Base-by-base conservation (phyloP, 2,329 filamentous ascomycete genomes). In the Neoscytalidium dimidiatum region DNA sequence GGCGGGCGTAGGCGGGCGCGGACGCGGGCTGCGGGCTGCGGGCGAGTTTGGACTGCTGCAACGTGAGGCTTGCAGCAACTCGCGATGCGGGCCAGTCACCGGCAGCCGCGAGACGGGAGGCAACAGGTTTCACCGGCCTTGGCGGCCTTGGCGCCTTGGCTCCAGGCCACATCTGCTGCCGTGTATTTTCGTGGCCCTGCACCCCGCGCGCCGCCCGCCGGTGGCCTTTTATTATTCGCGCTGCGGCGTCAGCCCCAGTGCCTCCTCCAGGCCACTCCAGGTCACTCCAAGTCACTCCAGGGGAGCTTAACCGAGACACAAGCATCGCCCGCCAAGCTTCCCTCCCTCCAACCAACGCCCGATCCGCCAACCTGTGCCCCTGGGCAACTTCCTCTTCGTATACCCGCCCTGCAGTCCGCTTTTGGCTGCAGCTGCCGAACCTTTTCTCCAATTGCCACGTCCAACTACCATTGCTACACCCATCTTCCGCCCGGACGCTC, bases 291-390 rank as follows among this genome's bases (percentile, higher is more conserved):
- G n/a, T n/a, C 35, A 13, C 9, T 13, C 49, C 26, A 44, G 23
- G 53, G 31, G 35, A 43, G 35, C 53, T 58, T 58, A 60, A 46
- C 41, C 56, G 56, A 60, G 38, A 60, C 56, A 46, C 56, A 60
- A 60, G 56, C 56, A 44, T 44, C 41, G 44, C n/a, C 26, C 7
- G 56, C 56, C 56, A 60, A 60, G 56, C 14, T 17, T 23, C 8
- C 17, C 7, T 17, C 48, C 49, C 1, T 8, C 49, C 49, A 52
- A 33, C 8, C 29, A 33, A 29, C 23, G 21, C 9, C 21, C 49
- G 13, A n/a, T 28, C n/a, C n/a, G n/a, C n/a, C n/a, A n/a, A n/a
- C n/a, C n/a, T n/a, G n/a, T 23, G 44, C 44, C 44, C 44, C 44
- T 48, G 19, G 44, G n/a, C 52, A 4, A 11, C 19, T 41, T 5